These are phyloP conservation scores for Sophora flavescens DNA, from an alignment of 306 rosid species.

Conservation along the genomic window DNA sequence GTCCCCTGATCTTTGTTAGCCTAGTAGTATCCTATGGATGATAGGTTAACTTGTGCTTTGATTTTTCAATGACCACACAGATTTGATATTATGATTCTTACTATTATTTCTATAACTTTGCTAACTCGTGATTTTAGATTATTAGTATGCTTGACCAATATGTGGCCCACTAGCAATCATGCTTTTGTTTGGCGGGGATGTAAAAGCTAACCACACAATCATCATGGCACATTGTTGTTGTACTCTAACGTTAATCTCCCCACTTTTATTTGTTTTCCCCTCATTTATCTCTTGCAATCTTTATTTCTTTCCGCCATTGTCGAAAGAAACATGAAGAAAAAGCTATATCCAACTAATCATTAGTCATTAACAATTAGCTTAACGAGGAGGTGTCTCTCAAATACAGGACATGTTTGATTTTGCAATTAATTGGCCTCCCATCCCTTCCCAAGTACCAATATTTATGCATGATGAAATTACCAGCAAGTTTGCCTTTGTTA, in stretches of 20 bases:
- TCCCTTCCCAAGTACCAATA: conserved; percentile 46
- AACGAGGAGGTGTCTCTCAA: conserved; percentile 50
- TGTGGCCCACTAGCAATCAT: conserved; percentile 63
- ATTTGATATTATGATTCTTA: conserved; percentile 19
- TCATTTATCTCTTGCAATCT: background rate
- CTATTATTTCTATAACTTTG: background rate
- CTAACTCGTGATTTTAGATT: conserved; percentile 27
- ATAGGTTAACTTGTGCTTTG: background rate
- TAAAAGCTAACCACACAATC: conserved; percentile 62
- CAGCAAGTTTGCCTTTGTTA: conserved; percentile 8
- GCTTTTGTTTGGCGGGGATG: conserved; percentile 56
- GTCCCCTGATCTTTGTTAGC: too few species aligned
- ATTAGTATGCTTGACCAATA: conserved; percentile 44
- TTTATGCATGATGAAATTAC: conserved; percentile 35
- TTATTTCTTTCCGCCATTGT: conserved; percentile 37
- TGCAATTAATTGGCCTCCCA: conserved; percentile 39
- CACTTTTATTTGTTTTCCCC: background rate
- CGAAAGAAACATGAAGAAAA: conserved; percentile 42
- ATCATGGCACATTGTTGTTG: conserved; percentile 55
- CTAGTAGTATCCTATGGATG: background rate
- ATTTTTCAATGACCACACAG: conserved; percentile 1
- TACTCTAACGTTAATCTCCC: conserved; percentile 50
- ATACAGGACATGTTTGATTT: conserved; percentile 45
- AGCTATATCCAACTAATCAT: conserved; percentile 57
- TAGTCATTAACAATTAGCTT: conserved; percentile 35